Percentiles rank a stretch among this genome's conserved stretches.
Conservation (phyloP, 2,329 filamentous ascomycete genomes). For the Xylaria sp. region DNA sequence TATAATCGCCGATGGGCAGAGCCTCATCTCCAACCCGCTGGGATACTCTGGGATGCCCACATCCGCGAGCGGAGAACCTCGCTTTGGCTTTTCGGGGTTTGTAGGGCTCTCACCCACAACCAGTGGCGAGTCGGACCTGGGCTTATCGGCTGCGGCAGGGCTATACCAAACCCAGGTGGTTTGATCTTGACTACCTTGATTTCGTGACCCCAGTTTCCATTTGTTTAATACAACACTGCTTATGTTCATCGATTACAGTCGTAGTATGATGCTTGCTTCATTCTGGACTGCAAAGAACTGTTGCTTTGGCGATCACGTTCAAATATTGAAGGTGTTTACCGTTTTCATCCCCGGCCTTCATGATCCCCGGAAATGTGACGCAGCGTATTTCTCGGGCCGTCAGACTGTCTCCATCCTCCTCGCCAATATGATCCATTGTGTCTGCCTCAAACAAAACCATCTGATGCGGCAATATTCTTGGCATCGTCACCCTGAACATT, state of each 20-base stretch:
- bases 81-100: conserved; percentile 3
- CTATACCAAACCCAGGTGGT: conserved; percentile 1
- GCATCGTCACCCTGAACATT: conserved; percentile 62
- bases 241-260: conserved; percentile 18
- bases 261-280: conserved; percentile 35
- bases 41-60: conserved; percentile 6
- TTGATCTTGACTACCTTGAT: conserved; percentile 7
- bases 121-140: background rate
- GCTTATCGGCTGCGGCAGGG: conserved; percentile 10
- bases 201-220: conserved; percentile 23
- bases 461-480: conserved; percentile 58
- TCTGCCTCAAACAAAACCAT: conserved; percentile 60
- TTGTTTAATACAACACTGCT: conserved; percentile 33
- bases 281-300: conserved; percentile 63
- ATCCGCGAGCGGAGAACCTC: background rate
- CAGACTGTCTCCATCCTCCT: conserved; percentile 63
- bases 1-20: conserved; percentile 21
- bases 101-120: conserved; percentile 1
- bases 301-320: conserved; percentile 70
- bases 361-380: conserved; percentile 67
- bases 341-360: conserved; percentile 69
- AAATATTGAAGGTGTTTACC: conserved; percentile 64
- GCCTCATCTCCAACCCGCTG: conserved; percentile 21
- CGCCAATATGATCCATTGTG: conserved; percentile 71
- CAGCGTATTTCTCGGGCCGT: conserved; percentile 61